These are phyloP conservation scores for Penicillium griseofulvum DNA, from an alignment of 2,329 filamentous ascomycete species.

Conservation along the genomic window DNA sequence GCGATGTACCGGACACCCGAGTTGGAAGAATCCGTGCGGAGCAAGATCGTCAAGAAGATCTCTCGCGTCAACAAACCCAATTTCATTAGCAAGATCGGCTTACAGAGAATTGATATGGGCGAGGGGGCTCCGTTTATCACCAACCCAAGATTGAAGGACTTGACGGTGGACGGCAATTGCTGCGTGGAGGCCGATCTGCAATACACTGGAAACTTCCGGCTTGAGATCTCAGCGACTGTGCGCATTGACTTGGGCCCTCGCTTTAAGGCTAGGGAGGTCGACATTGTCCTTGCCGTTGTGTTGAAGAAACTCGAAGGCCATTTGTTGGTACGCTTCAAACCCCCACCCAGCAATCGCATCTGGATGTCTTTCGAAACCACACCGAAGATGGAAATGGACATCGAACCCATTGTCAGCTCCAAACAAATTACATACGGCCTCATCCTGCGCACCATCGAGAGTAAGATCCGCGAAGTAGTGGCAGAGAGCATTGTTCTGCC, in stretches of 20 bases:
- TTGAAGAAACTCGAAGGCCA: slow-evolving; percentile 84
- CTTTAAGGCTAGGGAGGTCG: slow-evolving; percentile 88
- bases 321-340: slow-evolving; percentile 80
- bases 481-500: slow-evolving; percentile 87
- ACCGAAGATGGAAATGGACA: slow-evolving; percentile 89
- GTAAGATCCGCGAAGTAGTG: slow-evolving; percentile 87
- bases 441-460: slow-evolving; percentile 90
- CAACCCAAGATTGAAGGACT: slow-evolving; percentile 80
- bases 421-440: slow-evolving; percentile 93
- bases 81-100: slow-evolving; percentile 80
- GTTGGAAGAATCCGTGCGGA: slow-evolving; percentile 72
- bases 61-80: slow-evolving; percentile 86
- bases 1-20: slow-evolving; percentile 81
- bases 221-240: slow-evolving; percentile 89
- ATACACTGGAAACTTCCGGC: slow-evolving; percentile 83
- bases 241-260: slow-evolving; percentile 84
- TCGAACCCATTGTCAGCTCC: slow-evolving; percentile 92
- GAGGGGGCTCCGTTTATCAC: slow-evolving; percentile 84
- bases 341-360: slow-evolving; percentile 90
- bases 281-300: slow-evolving; percentile 80
- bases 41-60: slow-evolving; percentile 95
- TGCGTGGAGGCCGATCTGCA: slow-evolving; percentile 81
- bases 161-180: slow-evolving; percentile 89
- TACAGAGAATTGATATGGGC: slow-evolving; percentile 81
- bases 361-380: slow-evolving; percentile 95